Evolutionary conservation across 2,329 filamentous ascomycete genomes (phyloP).

Genomic region (Fusarium hainanense): DNA sequence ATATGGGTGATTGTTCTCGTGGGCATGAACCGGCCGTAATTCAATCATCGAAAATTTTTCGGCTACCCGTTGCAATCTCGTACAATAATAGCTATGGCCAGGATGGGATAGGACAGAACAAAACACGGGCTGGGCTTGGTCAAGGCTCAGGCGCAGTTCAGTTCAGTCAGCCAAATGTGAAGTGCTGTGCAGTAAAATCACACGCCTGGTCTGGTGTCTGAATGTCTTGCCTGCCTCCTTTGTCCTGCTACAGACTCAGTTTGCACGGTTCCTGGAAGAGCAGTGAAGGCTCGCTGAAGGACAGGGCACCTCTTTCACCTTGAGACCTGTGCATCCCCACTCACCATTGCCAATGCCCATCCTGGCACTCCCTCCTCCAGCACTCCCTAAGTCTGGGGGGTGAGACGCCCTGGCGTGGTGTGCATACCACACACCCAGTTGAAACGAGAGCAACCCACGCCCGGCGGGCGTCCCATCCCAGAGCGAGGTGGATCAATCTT

Average conservation of each 20-base stretch:
- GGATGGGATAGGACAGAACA: constrained; percentile 17
- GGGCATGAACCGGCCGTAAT: constrained; percentile 35
- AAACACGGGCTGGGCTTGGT: constrained; percentile 8
- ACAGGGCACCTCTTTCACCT: constrained; percentile 25
- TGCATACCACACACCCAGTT: constrained; percentile 28
- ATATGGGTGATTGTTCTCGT: constrained; percentile 37
- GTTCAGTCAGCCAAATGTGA: constrained; percentile 19
- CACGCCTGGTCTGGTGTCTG: constrained; percentile 43
- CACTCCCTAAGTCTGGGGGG: constrained; percentile 22
- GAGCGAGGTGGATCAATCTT: constrained; percentile 24
- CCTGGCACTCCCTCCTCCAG: constrained; percentile 28
- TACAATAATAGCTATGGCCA: constrained; percentile 22
- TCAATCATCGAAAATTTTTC: constrained; percentile 33
- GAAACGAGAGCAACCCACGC: constrained; percentile 32
- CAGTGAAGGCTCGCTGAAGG: constrained; percentile 18
- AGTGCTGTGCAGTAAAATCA: constrained; percentile 33
- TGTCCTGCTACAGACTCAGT: constrained; percentile 13
- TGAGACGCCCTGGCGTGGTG: constrained; percentile 36
- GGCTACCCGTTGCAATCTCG: constrained; percentile 33
- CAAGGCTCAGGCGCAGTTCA: constrained; percentile 21
- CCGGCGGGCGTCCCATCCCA: constrained; percentile 32
- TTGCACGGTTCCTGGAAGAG: constrained; percentile 3
- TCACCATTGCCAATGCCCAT: not conserved
- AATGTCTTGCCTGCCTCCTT: constrained; percentile 39
- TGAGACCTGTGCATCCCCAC: constrained; percentile 18